Percentiles rank a stretch among this genome's conserved stretches.
Evolutionary conservation across 441 rosid species (phyloP).

Genomic region (Omphalea diandra): DNA sequence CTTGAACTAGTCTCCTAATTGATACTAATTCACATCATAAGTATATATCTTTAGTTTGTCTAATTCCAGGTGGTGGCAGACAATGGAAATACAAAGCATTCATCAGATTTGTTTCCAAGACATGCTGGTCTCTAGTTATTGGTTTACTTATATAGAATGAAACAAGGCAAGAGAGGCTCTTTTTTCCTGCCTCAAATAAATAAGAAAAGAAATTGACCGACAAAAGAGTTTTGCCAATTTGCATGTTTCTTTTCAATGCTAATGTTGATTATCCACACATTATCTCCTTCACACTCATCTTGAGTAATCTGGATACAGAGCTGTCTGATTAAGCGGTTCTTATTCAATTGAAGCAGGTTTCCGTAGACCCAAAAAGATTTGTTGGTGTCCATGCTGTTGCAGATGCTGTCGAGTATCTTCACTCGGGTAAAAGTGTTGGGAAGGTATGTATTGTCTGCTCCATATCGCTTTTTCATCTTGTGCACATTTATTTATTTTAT

Average conservation of each 20-base stretch:
- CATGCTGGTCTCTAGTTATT: too few species aligned
- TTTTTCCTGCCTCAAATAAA: too few species aligned
- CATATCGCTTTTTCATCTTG: neutral
- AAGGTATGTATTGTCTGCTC: slow-evolving; percentile 46
- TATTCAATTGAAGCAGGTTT: slow-evolving; percentile 41
- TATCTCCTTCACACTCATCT: neutral
- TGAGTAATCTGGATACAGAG: neutral
- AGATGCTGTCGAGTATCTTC: slow-evolving; percentile 96
- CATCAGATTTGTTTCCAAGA: too few species aligned
- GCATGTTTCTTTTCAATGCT: neutral
- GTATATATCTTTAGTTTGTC: neutral
- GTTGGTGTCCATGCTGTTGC: slow-evolving; percentile 66
- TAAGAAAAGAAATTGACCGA: too few species aligned
- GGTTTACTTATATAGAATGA: too few species aligned
- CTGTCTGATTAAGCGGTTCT: neutral
- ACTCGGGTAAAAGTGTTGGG: slow-evolving; percentile 94
- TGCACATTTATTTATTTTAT: neutral
- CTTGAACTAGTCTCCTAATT: neutral
- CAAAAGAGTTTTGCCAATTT: too few species aligned
- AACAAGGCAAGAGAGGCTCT: too few species aligned
- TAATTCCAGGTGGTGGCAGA: neutral
- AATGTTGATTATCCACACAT: neutral
- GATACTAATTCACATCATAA: neutral
- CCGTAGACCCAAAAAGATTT: slow-evolving; percentile 72
- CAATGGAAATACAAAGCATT: neutral